A percentile compares a stretch with the other conserved stretches of the same genome.
Evolutionary conservation across 1,284 basidiomycete genomes (phyloP).

Genomic region (Fomes fomentarius): DNA sequence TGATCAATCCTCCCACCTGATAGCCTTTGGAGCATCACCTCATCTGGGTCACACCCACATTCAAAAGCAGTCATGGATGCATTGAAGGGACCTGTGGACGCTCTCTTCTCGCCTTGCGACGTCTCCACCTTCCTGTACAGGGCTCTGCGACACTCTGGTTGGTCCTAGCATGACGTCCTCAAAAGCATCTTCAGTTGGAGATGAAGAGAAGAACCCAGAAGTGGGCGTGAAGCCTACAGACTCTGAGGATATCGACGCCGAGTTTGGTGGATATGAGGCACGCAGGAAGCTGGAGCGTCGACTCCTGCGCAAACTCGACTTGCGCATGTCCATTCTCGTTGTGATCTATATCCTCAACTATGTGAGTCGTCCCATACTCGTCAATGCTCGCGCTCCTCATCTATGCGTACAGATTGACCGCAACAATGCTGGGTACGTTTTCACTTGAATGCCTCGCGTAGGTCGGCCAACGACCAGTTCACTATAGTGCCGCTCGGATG

Average conservation of each 20-base stretch:
- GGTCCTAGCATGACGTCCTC: conserved; percentile 11
- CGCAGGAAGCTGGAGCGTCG: conserved; percentile 49
- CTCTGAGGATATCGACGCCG: conserved; percentile 31
- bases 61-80: conserved; percentile 11
- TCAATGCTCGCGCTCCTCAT: too few species aligned
- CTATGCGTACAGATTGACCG: conserved; percentile 69
- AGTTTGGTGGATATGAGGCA: conserved; percentile 46
- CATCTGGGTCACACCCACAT: neutral
- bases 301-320: conserved; percentile 65
- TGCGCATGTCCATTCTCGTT: conserved; percentile 65
- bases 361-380: conserved; percentile 42
- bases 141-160: neutral
- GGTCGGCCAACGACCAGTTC: neutral
- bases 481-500: conserved; percentile 60
- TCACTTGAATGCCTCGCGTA: neutral
- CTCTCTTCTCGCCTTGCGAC: neutral
- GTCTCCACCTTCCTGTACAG: neutral
- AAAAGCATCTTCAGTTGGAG: conserved; percentile 9
- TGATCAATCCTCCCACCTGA: conserved; percentile 12
- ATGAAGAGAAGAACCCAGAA: conserved; percentile 13
- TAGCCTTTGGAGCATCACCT: neutral
- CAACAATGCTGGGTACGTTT: conserved; percentile 67
- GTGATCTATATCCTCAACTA: conserved; percentile 74
- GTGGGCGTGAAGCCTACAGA: conserved; percentile 12
- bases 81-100: neutral